These are phyloP conservation scores for Cryomyces minteri DNA, from an alignment of 495 filamentous ascomycete species.

Conservation along the genomic window DNA sequence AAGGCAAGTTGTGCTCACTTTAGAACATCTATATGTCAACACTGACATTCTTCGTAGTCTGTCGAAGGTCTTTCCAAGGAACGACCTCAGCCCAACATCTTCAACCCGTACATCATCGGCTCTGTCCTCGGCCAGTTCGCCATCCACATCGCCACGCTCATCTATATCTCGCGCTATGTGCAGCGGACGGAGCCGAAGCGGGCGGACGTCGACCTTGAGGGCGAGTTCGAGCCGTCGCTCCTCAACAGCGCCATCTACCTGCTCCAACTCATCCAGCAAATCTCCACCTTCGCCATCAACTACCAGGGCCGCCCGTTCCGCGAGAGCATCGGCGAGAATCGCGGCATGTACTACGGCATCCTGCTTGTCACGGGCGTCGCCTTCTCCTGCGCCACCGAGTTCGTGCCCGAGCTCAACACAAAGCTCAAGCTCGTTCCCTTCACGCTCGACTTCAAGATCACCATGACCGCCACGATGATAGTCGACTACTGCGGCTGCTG, in stretches of 20 bases:
- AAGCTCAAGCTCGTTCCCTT: conserved; percentile 90
- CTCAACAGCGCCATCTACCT: conserved; percentile 97
- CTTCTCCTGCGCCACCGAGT: conserved; percentile 91
- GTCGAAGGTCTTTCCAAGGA: conserved; percentile 95
- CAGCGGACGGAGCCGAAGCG: conserved; percentile 61
- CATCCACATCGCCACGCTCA: conserved; percentile 81
- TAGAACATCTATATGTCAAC: not conserved
- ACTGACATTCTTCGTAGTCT: conserved; percentile 28
- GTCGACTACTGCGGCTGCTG: conserved; percentile 82
- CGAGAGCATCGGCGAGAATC: conserved; percentile 87
- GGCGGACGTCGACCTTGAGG: conserved; percentile 71
- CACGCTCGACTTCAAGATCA: conserved; percentile 70
- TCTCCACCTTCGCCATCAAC: conserved; percentile 98
- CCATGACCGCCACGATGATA: conserved; percentile 70
- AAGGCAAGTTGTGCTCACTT: conserved; percentile 31
- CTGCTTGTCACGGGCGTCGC: conserved; percentile 74
- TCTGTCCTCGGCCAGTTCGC: conserved; percentile 96
- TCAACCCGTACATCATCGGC: conserved; percentile 97
- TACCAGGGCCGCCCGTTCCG: conserved; percentile 98
- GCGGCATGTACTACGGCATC: conserved; percentile 95
- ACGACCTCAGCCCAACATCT: conserved; percentile 94
- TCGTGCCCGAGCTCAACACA: conserved; percentile 88
- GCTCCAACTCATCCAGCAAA: conserved; percentile 95
- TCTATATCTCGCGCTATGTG: conserved; percentile 86
- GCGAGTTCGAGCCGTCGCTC: conserved; percentile 84